Percentiles rank a stretch among this genome's conserved stretches.
These are phyloP conservation scores for Globisporangium cylindrosporum DNA, from an alignment of 352 stramenopile genomes.

Conservation along the genomic window DNA sequence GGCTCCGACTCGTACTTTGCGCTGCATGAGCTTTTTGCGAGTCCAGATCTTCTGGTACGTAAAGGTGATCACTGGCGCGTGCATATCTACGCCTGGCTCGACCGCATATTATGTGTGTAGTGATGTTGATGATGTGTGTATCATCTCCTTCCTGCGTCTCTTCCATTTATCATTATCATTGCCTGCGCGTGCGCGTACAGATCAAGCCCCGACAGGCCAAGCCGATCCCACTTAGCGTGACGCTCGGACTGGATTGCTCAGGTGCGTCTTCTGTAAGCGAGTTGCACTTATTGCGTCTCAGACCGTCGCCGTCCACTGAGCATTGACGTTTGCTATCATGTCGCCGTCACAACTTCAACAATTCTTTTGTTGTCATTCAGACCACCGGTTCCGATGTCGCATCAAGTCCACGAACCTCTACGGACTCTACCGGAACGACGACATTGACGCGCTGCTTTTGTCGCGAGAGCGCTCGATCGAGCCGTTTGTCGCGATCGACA, in stretches of 20 bases:
- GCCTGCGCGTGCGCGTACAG: constrained; percentile 16
- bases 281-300: constrained; percentile 7
- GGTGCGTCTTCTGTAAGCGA: constrained; percentile 23
- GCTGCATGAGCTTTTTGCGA: constrained; percentile 61
- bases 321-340: background rate
- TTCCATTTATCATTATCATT: background rate
- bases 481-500: constrained; percentile 58
- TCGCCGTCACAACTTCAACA: background rate
- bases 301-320: background rate
- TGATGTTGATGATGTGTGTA: constrained; percentile 8
- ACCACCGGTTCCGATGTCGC: constrained; percentile 67
- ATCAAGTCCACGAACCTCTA: constrained; percentile 70
- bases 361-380: constrained; percentile 6
- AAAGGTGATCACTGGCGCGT: background rate
- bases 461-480: constrained; percentile 27
- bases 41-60: constrained; percentile 47
- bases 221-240: constrained; percentile 55
- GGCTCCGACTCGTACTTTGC: constrained; percentile 78
- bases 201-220: constrained; percentile 57
- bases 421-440: constrained; percentile 56
- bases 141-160: background rate
- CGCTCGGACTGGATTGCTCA: constrained; percentile 42
- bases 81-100: background rate
- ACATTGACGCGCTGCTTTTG: constrained; percentile 51
- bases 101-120: background rate